Evolutionary conservation across 2,329 filamentous ascomycete species (phyloP).

Genomic region (Chaetomium sp.): DNA sequence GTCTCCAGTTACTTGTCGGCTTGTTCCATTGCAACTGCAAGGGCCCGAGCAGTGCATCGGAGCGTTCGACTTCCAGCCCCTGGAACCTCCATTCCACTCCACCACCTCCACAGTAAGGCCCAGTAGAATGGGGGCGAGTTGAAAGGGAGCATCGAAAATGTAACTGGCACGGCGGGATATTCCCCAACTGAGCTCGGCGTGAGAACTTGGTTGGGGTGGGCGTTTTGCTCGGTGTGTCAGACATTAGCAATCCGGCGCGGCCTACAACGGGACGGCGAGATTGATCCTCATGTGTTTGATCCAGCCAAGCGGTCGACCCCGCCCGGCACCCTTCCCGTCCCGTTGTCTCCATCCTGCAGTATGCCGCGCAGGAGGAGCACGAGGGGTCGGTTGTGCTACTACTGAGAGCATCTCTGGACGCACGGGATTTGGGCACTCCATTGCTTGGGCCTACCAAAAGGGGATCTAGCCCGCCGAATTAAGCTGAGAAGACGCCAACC

Average conservation of each 20-base stretch:
- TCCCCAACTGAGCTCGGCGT: background rate
- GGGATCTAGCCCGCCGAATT: conserved; percentile 20
- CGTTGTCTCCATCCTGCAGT: background rate
- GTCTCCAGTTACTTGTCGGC: no score
- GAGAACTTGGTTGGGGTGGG: background rate
- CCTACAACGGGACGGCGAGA: background rate
- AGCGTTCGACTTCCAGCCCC: conserved; percentile 25
- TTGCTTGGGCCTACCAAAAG: conserved; percentile 8
- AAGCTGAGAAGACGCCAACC: conserved; percentile 9
- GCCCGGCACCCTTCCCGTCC: conserved; percentile 14
- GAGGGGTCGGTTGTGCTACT: conserved; percentile 26
- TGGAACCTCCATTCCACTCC: conserved; percentile 5
- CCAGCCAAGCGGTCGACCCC: conserved; percentile 14
- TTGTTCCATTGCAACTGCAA: conserved; percentile 13
- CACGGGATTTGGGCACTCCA: background rate
- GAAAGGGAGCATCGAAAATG: conserved; percentile 8
- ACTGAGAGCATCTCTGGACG: no score
- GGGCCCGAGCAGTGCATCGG: conserved; percentile 30
- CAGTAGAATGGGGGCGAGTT: conserved; percentile 1
- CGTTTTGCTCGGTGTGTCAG: conserved; percentile 16
- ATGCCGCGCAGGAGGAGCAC: conserved; percentile 21
- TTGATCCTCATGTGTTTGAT: background rate
- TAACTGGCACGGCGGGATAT: conserved; percentile 9
- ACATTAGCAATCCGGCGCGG: conserved; percentile 14
- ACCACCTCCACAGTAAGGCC: background rate